Base-by-base conservation (phyloP, 2,329 filamentous ascomycete species). In the Sphaceloma murrayae region DNA sequence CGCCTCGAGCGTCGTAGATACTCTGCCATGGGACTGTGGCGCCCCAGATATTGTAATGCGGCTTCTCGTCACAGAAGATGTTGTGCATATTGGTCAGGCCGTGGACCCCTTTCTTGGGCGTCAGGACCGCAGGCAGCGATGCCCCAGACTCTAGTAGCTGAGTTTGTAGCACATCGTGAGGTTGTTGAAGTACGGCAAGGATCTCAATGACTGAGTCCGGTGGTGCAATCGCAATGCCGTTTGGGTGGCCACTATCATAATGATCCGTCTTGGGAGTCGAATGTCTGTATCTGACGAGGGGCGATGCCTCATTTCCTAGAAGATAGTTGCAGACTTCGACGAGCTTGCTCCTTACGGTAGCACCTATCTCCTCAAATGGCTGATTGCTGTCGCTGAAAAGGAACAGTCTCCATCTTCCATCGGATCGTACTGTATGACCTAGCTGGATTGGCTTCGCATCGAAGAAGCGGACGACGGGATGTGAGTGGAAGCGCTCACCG, bases 1-100 rank as follows among this genome's bases (percentile, higher is more conserved):
- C 65, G 0, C 77, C 80, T 46, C 78, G 80, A 3, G 67, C 68
- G 46, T 70, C 62, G 53, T 82, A 73, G 16, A 67, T 63, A 45
- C 67, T 58, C 2, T 54, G 54, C 61, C 66, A 55, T 59, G 3
- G 52, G 52, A 54, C 62, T 62, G 6, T 64, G 65, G 42, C 42
- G 16, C 51, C 62, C 58, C 47, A 63, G 58, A 46, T 63, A 62
- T 45, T 34, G 21, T 45, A 48, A 57, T 62, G 29, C 16, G 42
- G 42, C 49, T 58, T 60, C 44, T 69, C 68, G 45, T 70, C 68
- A 19, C 66, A 67, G 50, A 64, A 70, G 11, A 65, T 62, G 42
- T 66, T 66, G 45, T 69, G 56, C 18, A 61, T 61, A 34, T 63
- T 60, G 34, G 56, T 54, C 9, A 62, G 52, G 1, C 54, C 55